Conservation (phyloP, 441 rosid species). For the Jatropha multifida region DNA sequence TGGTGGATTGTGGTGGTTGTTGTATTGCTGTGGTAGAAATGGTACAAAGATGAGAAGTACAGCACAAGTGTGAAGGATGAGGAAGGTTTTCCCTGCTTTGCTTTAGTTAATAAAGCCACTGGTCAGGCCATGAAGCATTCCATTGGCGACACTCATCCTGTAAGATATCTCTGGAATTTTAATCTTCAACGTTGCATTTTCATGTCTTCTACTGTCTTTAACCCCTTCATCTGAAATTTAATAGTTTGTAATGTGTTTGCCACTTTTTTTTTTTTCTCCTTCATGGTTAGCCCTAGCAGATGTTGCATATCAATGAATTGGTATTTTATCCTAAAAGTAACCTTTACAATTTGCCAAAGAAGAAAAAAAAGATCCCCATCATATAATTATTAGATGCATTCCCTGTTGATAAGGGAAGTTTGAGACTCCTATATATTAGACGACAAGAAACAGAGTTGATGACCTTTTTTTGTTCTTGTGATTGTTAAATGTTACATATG, state of each 20-base stretch:
- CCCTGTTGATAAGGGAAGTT: neutral
- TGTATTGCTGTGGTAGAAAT: constrained; percentile 49
- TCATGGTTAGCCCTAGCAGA: too few species aligned
- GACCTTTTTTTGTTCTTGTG: neutral
- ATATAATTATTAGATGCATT: neutral
- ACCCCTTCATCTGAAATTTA: neutral
- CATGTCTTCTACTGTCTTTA: neutral
- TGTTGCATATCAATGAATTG: neutral
- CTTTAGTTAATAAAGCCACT: constrained; percentile 75
- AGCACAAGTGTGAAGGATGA: constrained; percentile 77
- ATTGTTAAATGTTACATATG: neutral
- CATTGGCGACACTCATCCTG: constrained; percentile 70
- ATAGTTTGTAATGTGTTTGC: neutral
- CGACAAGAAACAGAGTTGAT: neutral
- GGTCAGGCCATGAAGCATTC: constrained; percentile 89
- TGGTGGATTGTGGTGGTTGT: constrained; percentile 6
- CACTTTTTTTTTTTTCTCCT: neutral
- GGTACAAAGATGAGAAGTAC: constrained; percentile 85
- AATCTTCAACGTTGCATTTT: neutral
- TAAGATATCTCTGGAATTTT: constrained; percentile 35
- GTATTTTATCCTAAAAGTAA: neutral
- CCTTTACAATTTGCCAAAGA: neutral
- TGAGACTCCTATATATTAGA: neutral
- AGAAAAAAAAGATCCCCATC: neutral
- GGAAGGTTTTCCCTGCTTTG: constrained; percentile 74